Evolutionary conservation across 495 filamentous ascomycete genomes (phyloP).

Genomic region (Aspergillus kassunensis): DNA sequence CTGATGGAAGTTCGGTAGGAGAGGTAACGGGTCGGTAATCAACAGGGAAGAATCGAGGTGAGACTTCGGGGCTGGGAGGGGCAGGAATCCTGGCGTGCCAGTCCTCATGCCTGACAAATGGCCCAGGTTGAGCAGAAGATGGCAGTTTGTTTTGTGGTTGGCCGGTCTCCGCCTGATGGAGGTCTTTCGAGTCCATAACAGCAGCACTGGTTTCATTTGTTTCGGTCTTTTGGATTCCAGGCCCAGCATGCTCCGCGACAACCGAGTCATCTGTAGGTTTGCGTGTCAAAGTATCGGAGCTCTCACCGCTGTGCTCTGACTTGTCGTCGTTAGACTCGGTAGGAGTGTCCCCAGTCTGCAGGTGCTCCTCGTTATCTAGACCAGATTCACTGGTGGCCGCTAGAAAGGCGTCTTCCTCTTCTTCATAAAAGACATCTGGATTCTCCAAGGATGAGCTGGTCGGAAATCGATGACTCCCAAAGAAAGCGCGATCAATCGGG

Average conservation of each 20-base stretch:
- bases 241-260: constrained; percentile 29
- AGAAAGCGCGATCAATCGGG: constrained; percentile 67
- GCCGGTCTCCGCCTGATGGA: not conserved
- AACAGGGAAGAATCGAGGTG: constrained; percentile 39
- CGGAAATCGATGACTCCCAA: constrained; percentile 60
- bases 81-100: constrained; percentile 19
- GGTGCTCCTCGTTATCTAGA: constrained; percentile 18
- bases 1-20: constrained; percentile 50
- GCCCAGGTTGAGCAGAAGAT: constrained; percentile 19
- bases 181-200: not conserved
- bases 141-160: constrained; percentile 18
- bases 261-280: constrained; percentile 28
- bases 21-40: constrained; percentile 47
- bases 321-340: constrained; percentile 23
- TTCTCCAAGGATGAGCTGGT: constrained; percentile 67
- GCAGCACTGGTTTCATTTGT: not conserved
- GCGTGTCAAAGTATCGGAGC: constrained; percentile 37
- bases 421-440: constrained; percentile 90
- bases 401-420: constrained; percentile 74
- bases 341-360: not conserved
- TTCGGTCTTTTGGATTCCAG: constrained; percentile 47
- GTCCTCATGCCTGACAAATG: constrained; percentile 29
- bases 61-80: constrained; percentile 40
- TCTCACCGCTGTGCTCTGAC: constrained; percentile 34
- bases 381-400: constrained; percentile 38